Percentiles rank a stretch among this genome's conserved stretches.
Conservation (phyloP, 176 grass and related monocot species). For the barley (Hordeum vulgare) region MorexV3_pseudomolecules_assembly NC_058523.1:373794943-373795442, state of each 20-base stretch:
- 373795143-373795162: slow-evolving; percentile 23
- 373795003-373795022: background rate
- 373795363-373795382: background rate
- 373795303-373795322: slow-evolving; percentile 61
- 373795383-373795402: slow-evolving; percentile 12
- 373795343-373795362: background rate
- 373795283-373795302: slow-evolving; percentile 94
- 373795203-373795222: slow-evolving; percentile 24
- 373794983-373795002: background rate
- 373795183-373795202: slow-evolving; percentile 15
- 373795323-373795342: background rate
- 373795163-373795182: slow-evolving; percentile 12
- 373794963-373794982: background rate
- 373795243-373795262: slow-evolving; percentile 89
- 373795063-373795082: slow-evolving; percentile 75
- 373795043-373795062: background rate
- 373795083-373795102: slow-evolving; percentile 86
- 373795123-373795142: slow-evolving; percentile 83
- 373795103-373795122: slow-evolving; percentile 91
- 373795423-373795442: slow-evolving; percentile 78
- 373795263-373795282: slow-evolving; percentile 94
- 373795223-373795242: slow-evolving; percentile 87
- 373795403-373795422: slow-evolving; percentile 63
- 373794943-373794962: background rate
- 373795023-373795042: slow-evolving; percentile 5